phyloP scores from a whole-genome alignment of 169 alveolate species.

The Plasmodium coatneyi region DNA sequence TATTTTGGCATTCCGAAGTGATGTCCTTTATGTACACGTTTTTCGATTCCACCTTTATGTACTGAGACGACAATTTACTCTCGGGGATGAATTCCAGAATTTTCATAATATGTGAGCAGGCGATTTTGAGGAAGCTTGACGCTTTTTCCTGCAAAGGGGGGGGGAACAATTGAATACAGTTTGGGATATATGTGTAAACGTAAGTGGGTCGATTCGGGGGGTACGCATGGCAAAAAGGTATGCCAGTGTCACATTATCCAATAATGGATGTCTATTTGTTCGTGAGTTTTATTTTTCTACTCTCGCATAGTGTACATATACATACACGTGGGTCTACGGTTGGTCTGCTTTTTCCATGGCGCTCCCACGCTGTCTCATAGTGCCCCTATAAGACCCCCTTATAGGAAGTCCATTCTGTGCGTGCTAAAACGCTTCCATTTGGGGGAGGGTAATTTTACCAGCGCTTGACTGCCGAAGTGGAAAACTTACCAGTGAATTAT shows the following conservation, averaged over 20 bases:
- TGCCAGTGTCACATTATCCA: neutral
- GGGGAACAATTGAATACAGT: neutral
- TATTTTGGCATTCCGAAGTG: conserved; percentile 45
- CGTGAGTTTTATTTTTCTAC: neutral
- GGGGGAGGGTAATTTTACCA: neutral
- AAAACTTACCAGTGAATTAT: conserved; percentile 37
- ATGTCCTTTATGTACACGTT: conserved; percentile 62
- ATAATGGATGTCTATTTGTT: neutral
- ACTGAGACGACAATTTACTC: conserved; percentile 46
- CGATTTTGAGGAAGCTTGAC: conserved; percentile 39
- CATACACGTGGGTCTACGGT: neutral
- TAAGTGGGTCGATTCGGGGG: neutral
- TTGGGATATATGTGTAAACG: neutral
- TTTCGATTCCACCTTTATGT: conserved; percentile 50
- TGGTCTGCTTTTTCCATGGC: neutral
- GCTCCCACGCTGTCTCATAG: neutral
- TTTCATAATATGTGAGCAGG: conserved; percentile 54
- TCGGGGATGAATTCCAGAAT: conserved; percentile 55
- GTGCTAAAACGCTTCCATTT: neutral
- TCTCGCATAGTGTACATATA: neutral
- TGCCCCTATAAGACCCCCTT: neutral
- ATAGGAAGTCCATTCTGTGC: neutral
- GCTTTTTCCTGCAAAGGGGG: conserved; percentile 36
- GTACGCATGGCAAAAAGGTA: neutral
- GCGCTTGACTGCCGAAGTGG: neutral